These are phyloP conservation scores for Pythium myriotylum DNA, from an alignment of 352 stramenopile genomes.

Conservation along the genomic window DNA sequence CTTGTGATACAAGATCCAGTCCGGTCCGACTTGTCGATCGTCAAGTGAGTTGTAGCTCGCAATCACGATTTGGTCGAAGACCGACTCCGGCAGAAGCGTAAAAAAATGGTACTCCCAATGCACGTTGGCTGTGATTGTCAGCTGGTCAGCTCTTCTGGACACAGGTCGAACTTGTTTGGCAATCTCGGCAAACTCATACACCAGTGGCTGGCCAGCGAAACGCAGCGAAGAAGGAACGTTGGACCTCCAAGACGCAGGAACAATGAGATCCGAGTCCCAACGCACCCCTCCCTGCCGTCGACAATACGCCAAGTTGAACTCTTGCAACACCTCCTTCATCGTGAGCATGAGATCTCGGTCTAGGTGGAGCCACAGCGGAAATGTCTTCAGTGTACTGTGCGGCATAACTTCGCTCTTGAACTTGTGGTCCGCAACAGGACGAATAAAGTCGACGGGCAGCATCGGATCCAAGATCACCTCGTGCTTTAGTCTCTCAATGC, in stretches of 20 bases:
- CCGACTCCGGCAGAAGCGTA: constrained; percentile 18
- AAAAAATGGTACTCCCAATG: constrained; percentile 31
- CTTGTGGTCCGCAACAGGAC: constrained; percentile 15
- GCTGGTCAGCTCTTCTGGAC: too few relatives aligned
- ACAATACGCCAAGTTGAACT: constrained; percentile 18
- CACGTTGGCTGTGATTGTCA: constrained; percentile 5
- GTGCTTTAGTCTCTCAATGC: not conserved
- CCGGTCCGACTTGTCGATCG: not conserved
- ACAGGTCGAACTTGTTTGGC: too few relatives aligned
- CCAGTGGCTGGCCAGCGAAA: not conserved
- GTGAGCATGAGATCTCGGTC: constrained; percentile 15
- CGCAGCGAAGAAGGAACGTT: not conserved
- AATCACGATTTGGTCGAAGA: too few relatives aligned
- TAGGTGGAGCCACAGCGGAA: constrained; percentile 6
- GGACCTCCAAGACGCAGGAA: constrained; percentile 7
- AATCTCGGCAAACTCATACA: not conserved
- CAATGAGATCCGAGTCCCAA: too few relatives aligned
- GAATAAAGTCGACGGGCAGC: constrained; percentile 22
- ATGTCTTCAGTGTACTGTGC: not conserved
- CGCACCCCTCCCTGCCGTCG: not conserved
- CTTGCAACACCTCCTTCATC: constrained; percentile 26
- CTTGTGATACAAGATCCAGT: constrained; percentile 4
- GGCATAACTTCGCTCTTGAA: too few relatives aligned
- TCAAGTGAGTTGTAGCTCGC: constrained; percentile 7
- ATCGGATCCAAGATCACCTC: constrained; percentile 1